Conservation (phyloP, 805 yeast species). For the Hanseniaspora meyeri region DNA sequence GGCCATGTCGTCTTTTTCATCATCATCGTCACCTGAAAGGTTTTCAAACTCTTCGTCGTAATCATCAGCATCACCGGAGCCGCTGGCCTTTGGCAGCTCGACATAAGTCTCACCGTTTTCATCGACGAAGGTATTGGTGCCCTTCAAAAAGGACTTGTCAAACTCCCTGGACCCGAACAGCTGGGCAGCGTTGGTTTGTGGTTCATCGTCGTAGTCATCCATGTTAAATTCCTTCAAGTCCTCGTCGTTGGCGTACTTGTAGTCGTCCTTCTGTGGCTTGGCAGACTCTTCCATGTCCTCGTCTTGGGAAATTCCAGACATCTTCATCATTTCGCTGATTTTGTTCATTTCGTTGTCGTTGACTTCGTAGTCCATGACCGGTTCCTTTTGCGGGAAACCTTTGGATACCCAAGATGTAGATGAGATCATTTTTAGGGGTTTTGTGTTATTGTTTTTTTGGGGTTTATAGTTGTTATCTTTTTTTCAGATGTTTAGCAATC, state of each 20-base stretch:
- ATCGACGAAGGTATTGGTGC: slow-evolving; percentile 17
- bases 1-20: slow-evolving; percentile 74
- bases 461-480: not conserved
- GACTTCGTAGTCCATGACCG: slow-evolving; percentile 64
- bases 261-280: slow-evolving; percentile 22
- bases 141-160: slow-evolving; percentile 27
- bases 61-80: slow-evolving; percentile 31
- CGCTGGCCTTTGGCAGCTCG: slow-evolving; percentile 27
- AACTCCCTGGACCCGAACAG: slow-evolving; percentile 15
- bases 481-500: not conserved
- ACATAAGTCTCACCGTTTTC: slow-evolving; percentile 25
- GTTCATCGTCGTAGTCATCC: slow-evolving; percentile 70
- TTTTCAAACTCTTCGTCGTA: slow-evolving; percentile 31
- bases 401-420: slow-evolving; percentile 93
- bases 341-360: slow-evolving; percentile 89
- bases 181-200: slow-evolving; percentile 23
- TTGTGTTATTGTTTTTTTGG: not conserved
- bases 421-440: slow-evolving; percentile 51
- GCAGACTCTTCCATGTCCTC: slow-evolving; percentile 21
- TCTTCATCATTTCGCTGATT: slow-evolving; percentile 65
- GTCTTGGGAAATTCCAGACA: slow-evolving; percentile 49
- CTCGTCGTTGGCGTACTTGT: slow-evolving; percentile 39
- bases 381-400: slow-evolving; percentile 87
- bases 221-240: slow-evolving; percentile 80
- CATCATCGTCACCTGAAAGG: slow-evolving; percentile 38